Percentiles rank a stretch among this genome's conserved stretches.
These are phyloP conservation scores for Stygiomarasmius scandens DNA, from an alignment of 1,284 basidiomycete species.

Conservation along the genomic window DNA sequence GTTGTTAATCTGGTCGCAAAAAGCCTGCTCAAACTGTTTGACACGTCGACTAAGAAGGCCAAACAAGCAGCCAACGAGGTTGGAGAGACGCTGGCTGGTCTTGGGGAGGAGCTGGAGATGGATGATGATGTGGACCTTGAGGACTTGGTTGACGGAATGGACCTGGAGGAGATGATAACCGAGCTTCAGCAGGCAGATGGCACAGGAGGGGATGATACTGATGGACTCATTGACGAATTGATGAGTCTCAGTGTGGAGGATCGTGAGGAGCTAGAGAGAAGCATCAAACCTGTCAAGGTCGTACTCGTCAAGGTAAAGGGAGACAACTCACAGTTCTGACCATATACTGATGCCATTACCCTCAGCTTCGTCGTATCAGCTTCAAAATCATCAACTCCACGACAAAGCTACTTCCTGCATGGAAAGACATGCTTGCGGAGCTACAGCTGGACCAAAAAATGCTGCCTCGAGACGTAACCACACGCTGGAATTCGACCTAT, in stretches of 20 bases:
- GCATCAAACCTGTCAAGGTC: no score
- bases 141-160: not conserved
- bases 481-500: constrained; percentile 24
- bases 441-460: constrained; percentile 13
- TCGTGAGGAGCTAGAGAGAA: no score
- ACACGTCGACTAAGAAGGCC: constrained; percentile 17
- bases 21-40: constrained; percentile 29
- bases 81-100: not conserved
- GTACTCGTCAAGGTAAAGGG: no score
- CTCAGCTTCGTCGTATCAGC: constrained; percentile 12
- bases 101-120: not conserved
- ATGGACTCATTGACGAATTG: constrained; percentile 20
- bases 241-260: no score
- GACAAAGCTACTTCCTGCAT: constrained; percentile 33
- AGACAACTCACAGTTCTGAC: no score
- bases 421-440: constrained; percentile 24
- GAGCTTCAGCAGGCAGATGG: not conserved
- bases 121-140: not conserved
- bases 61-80: constrained; percentile 10
- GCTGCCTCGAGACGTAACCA: constrained; percentile 20
- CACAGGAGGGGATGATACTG: constrained; percentile 4
- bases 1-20: constrained; percentile 35
- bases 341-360: no score
- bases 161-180: not conserved
- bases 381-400: constrained; percentile 33